Conservation (phyloP, 75 land plant genomes). For the Pinus tabuliformis region DNA sequence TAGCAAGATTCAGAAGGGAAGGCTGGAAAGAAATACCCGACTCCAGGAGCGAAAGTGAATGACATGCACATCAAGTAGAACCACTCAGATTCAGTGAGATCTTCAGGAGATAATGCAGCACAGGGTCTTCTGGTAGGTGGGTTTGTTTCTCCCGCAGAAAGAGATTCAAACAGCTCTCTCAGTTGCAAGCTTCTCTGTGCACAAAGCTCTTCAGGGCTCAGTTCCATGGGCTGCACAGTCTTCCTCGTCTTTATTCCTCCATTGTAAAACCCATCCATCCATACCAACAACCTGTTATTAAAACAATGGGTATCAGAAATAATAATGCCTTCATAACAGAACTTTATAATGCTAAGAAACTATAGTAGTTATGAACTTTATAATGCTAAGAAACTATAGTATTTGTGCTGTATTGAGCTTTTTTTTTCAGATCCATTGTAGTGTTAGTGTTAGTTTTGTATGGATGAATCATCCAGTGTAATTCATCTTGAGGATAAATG, state of each 20-base stretch:
- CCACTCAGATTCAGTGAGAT: conserved; percentile 91
- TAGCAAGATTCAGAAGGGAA: background rate
- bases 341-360: no score
- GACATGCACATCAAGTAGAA: conserved; percentile 88
- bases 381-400: no score
- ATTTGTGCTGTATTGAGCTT: no score
- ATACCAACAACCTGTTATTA: conserved; percentile 49
- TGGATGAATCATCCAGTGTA: no score
- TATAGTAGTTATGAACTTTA: no score
- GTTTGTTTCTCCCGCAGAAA: conserved; percentile 56
- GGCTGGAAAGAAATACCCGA: conserved; percentile 46
- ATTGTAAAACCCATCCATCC: conserved; percentile 90
- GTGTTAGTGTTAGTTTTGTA: no score
- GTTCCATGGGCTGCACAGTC: conserved; percentile 73
- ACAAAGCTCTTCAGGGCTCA: conserved; percentile 63
- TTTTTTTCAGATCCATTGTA: no score
- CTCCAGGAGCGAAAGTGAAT: conserved; percentile 68
- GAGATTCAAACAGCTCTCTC: conserved; percentile 68
- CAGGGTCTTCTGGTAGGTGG: conserved; percentile 51
- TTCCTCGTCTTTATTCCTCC: conserved; percentile 87
- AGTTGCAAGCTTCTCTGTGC: conserved; percentile 80
- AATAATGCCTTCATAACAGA: background rate
- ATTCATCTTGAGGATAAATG: no score
- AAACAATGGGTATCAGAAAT: no score
- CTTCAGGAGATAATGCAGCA: conserved; percentile 82